Evolutionary conservation across 345 rosid genomes (phyloP).

Genomic region (Limnanthes douglasii): DNA sequence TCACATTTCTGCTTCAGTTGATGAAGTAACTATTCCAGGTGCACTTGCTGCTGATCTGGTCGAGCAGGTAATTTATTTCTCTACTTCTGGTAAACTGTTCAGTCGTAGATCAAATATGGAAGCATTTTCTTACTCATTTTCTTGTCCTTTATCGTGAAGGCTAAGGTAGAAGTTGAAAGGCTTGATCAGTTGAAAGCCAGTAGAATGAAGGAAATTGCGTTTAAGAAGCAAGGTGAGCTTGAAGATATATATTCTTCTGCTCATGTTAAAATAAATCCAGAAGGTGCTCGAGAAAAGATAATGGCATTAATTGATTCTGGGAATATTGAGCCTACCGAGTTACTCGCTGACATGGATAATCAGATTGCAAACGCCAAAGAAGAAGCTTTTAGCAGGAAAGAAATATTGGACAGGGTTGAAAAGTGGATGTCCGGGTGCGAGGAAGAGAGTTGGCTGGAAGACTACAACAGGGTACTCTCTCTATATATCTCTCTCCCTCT

Average conservation of each 20-base stretch:
- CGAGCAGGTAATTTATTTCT: slow-evolving; percentile 50
- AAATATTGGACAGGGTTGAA: slow-evolving; percentile 91
- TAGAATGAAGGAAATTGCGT: slow-evolving; percentile 94
- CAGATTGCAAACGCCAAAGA: slow-evolving; percentile 84
- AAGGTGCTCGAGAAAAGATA: slow-evolving; percentile 78
- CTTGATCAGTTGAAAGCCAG: slow-evolving; percentile 92
- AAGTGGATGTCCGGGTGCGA: slow-evolving; percentile 99
- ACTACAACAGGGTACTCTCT: slow-evolving; percentile 64
- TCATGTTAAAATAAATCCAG: slow-evolving; percentile 72
- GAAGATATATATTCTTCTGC: slow-evolving; percentile 79
- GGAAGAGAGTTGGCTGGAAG: slow-evolving; percentile 99
- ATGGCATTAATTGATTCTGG: slow-evolving; percentile 79
- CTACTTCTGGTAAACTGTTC: not conserved
- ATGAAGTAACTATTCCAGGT: slow-evolving; percentile 74
- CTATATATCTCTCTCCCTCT: not conserved
- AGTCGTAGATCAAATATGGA: no score
- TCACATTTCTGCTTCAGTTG: slow-evolving; percentile 73
- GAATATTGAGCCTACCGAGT: slow-evolving; percentile 77
- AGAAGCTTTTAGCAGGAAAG: slow-evolving; percentile 85
- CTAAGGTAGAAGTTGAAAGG: slow-evolving; percentile 89
- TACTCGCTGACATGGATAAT: slow-evolving; percentile 88
- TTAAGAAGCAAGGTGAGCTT: slow-evolving; percentile 86
- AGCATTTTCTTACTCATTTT: slow-evolving; percentile 14
- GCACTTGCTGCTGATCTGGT: slow-evolving; percentile 86
- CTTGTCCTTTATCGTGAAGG: slow-evolving; percentile 25